Percentiles rank a stretch among this genome's conserved stretches.
Conservation (phyloP, 2,329 filamentous ascomycete species). For the Botrytis deweyae region DNA sequence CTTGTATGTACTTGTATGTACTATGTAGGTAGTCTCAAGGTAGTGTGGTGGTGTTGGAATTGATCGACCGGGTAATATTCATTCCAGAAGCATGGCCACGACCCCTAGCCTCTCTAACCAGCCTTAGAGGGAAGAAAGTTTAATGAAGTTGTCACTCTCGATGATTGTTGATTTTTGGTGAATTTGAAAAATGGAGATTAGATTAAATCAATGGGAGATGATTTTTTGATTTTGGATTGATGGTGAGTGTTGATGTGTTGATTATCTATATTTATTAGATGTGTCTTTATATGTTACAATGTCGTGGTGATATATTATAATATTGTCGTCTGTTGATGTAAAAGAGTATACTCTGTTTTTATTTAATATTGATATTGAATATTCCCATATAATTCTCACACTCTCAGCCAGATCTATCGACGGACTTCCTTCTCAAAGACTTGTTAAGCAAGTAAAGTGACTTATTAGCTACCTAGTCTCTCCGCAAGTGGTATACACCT, state of each 20-base stretch:
- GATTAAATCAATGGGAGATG: neutral
- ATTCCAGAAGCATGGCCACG: conserved; percentile 13
- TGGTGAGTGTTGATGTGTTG: neutral
- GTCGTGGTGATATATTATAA: accelerated
- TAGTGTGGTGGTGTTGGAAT: neutral
- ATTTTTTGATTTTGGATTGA: neutral
- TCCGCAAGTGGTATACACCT: neutral
- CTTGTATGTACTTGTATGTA: neutral
- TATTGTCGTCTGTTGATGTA: neutral
- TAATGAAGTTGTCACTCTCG: too few species aligned
- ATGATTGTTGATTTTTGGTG: neutral
- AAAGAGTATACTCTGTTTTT: too few species aligned
- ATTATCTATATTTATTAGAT: neutral
- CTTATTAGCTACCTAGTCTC: too few species aligned
- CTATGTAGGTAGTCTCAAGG: neutral
- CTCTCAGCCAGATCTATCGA: neutral
- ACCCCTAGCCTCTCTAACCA: neutral
- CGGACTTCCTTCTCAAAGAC: neutral
- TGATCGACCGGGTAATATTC: conserved; percentile 4
- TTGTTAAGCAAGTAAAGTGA: neutral
- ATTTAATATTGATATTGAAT: too few species aligned
- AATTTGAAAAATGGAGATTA: neutral
- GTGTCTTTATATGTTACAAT: accelerated
- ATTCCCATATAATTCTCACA: accelerated
- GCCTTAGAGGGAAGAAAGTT: neutral